Base-by-base conservation (phyloP, 495 filamentous ascomycete species). In the Aspergillus sparsus region DNA sequence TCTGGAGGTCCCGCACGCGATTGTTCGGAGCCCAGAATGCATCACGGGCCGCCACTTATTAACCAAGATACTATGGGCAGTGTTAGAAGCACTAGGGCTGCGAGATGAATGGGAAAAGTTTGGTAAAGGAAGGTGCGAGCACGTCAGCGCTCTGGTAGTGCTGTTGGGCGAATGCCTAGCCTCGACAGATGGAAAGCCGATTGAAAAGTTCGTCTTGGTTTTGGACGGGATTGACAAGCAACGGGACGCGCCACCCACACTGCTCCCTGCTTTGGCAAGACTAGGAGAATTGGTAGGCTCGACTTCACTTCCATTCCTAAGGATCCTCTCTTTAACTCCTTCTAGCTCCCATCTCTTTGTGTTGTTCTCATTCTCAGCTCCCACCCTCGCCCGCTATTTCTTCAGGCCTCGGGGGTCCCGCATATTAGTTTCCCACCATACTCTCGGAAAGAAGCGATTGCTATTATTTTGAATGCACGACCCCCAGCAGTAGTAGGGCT, bases 191-290 rank as follows among this genome's bases (percentile, higher is more conserved):
- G 53, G 36, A n/a, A 56, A 75, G 71, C 36, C 37, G 6, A 39
- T 45, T 27, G 66, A 74, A 36, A 85, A 84, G 66, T 92, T 96
- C 69, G 86, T 93, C 31, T 71, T 97, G 37, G 91, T 95, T 33
- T 83, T 97, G 58, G 95, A 98, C 74, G 90, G 86, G n/a, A 90
- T 97, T 56, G 94, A 98, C 69, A 83, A 79, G 47, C 92, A 95
- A 74, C 77, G 90, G 65, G 95, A 98, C 58, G 83, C 88, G 8
- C 82, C 88, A 3, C 83, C 84, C 10, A 97, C 90, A 0, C 72
- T 97, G 1, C 73, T 97, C n/a, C 85, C 92, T n/a, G 91, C 89
- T 7, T 71, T 96, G 41, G 89, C 87, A 34, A 81, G 91, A 45
- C 71, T 96, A 53, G 89, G 89, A 37, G 90, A 96, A 69, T 76